Conservation (phyloP, 495 filamentous ascomycete genomes). For the Penicillium bovifimosum region DNA sequence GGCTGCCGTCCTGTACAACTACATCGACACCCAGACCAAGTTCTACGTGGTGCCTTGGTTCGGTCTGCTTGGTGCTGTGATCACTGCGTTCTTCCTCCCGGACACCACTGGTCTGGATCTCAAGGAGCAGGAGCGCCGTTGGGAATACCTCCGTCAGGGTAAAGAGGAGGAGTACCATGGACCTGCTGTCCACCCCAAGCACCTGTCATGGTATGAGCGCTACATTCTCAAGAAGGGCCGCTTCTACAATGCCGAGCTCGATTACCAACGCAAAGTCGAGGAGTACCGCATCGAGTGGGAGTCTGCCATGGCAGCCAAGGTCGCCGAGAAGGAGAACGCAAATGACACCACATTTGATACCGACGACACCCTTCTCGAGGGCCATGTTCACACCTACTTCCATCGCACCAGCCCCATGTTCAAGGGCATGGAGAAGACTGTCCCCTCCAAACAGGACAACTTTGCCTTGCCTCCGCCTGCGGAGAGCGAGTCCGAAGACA, state of each 20-base stretch:
- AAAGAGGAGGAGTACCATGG: constrained; percentile 78
- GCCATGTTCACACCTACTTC: constrained; percentile 45
- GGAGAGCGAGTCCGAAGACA: constrained; percentile 20
- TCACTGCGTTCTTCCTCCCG: constrained; percentile 77
- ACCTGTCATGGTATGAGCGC: constrained; percentile 79
- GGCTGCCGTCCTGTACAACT: constrained; percentile 82
- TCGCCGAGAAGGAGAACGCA: constrained; percentile 39
- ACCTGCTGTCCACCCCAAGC: constrained; percentile 77
- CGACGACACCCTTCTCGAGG: constrained; percentile 40
- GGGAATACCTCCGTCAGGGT: constrained; percentile 70
- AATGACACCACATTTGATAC: constrained; percentile 29
- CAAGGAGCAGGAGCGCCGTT: constrained; percentile 89
- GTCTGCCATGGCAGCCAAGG: constrained; percentile 42
- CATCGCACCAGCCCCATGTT: constrained; percentile 48
- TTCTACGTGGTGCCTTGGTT: constrained; percentile 93
- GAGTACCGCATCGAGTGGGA: constrained; percentile 72
- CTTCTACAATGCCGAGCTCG: constrained; percentile 70
- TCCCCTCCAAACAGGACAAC: constrained; percentile 28
- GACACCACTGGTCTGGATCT: constrained; percentile 91
- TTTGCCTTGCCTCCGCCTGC: constrained; percentile 41
- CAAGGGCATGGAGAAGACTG: constrained; percentile 39
- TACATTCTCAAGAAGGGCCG: constrained; percentile 58
- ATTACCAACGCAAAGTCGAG: constrained; percentile 72
- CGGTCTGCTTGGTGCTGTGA: constrained; percentile 70
- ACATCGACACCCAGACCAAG: constrained; percentile 69